Evolutionary conservation across 148 eudicot genomes (phyloP).

Genomic region (Diospyros lotus): DNA sequence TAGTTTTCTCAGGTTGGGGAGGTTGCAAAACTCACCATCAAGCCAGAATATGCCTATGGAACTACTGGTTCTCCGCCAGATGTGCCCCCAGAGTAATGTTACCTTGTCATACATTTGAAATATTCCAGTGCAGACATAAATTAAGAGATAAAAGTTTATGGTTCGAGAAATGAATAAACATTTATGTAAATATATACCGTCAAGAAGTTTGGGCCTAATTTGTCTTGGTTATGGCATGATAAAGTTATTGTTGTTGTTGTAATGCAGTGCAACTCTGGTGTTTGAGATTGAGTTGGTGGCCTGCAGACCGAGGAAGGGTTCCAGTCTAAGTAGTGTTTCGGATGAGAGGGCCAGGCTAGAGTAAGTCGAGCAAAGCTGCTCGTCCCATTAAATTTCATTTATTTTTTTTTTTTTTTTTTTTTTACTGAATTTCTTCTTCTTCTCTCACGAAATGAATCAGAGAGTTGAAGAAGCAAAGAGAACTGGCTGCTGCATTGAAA

Average conservation of each 20-base stretch:
- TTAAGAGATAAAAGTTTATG: neutral
- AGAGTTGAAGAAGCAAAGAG: conserved; percentile 90
- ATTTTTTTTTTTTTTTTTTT: neutral
- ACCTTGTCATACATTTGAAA: conserved; percentile 6
- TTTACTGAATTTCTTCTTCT: neutral
- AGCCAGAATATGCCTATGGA: conserved; percentile 98
- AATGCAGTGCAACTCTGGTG: conserved; percentile 73
- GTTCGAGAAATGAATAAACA: no score
- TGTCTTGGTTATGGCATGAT: neutral
- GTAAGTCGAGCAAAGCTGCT: conserved; percentile 33
- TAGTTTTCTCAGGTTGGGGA: conserved; percentile 72
- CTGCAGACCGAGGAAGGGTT: conserved; percentile 88
- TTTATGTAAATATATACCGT: neutral
- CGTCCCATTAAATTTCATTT: neutral
- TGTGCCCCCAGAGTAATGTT: conserved; percentile 76
- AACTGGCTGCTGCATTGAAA: conserved; percentile 70
- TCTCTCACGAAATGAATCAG: conserved; percentile 20
- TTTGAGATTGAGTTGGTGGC: conserved; percentile 91
- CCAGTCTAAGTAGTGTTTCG: conserved; percentile 64
- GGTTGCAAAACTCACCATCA: conserved; percentile 82
- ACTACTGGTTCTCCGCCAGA: conserved; percentile 96
- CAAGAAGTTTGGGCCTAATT: neutral
- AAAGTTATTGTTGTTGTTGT: neutral
- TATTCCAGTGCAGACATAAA: conserved; percentile 1
- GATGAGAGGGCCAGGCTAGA: conserved; percentile 95